These are phyloP conservation scores for Dittrichia graveolens DNA, from an alignment of 129 eudicot genomes.

Conservation along the genomic window DNA sequence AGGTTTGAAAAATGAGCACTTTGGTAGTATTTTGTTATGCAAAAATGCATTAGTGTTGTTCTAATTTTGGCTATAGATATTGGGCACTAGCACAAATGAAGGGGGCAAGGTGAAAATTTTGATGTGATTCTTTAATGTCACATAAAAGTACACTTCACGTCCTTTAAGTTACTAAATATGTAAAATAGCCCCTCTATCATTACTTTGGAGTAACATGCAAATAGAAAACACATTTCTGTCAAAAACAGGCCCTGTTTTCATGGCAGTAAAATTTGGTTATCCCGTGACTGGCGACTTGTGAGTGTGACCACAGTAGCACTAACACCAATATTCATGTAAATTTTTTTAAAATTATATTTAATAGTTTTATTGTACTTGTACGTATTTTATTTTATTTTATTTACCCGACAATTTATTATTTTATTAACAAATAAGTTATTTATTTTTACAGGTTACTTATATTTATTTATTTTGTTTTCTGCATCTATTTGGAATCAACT, in stretches of 20 bases:
- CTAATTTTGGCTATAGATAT: not conserved
- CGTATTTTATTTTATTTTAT: too few species aligned
- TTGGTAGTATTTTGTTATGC: not conserved
- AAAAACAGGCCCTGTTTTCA: slow-evolving; percentile 35
- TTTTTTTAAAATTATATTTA: not conserved
- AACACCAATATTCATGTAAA: slow-evolving; percentile 32
- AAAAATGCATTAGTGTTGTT: not conserved
- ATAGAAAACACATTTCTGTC: slow-evolving; percentile 25
- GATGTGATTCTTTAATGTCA: slow-evolving; percentile 7
- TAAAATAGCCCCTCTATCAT: slow-evolving; percentile 20
- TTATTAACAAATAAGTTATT: too few species aligned
- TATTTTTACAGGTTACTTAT: too few species aligned
- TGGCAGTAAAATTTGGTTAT: slow-evolving; percentile 33
- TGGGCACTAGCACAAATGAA: slow-evolving; percentile 9
- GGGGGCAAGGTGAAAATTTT: slow-evolving; percentile 7
- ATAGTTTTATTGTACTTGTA: too few species aligned
- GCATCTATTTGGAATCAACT: too few species aligned
- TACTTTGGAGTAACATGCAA: slow-evolving; percentile 48
- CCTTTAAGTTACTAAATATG: slow-evolving; percentile 15
- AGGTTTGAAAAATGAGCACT: not conserved
- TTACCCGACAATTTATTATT: too few species aligned
- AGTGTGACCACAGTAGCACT: slow-evolving; percentile 42
- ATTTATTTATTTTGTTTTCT: too few species aligned
- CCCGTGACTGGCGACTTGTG: slow-evolving; percentile 41
- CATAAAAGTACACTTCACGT: not conserved